Base-by-base conservation (phyloP, 768 basidiomycete genomes). In the Mycena galopus region DNA sequence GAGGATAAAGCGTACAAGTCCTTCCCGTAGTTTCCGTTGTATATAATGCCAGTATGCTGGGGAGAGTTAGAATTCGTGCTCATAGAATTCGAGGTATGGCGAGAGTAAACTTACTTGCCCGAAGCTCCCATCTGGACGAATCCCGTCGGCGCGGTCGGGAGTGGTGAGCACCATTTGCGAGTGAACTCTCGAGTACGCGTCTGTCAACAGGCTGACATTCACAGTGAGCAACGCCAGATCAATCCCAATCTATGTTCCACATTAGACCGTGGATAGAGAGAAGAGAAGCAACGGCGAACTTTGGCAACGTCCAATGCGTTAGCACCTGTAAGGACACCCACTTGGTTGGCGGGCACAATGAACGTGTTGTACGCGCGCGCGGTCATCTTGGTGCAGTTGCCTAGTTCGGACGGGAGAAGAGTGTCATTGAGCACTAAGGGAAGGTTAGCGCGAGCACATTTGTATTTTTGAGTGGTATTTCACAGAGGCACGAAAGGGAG, bases 1-100 rank as follows among this genome's bases (percentile, higher is more conserved):
- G 42, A 7, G 17, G 57, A 33, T 37, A 44, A 23, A 33, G 72
- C 84, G 59, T 75, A 86, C 86, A 83, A 86, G 76, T 86, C 86
- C 76, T 86, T 86, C 58, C 86, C 93, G 73, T 94, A 93, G 77
- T 93, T 93, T 47, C 92, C 93, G 60, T 90, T 92, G 77, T 92
- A 93, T 6, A 92, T 79, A n/a, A 92, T 83, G 23, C 92, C 92
- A 23, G 76, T 79, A 78, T 93, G 93, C 78, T 93, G 58, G 33
- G 29, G 47, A 17, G 42, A 11, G 4, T 30, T 37, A 62, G 10
- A 35, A 29, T 6, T 61, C 23, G 23, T 35, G 10, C 29, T 39
- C 14, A 27, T 39, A 4, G 11, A 21, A 19, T 19, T 11, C n/a
- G 25, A n/a, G 66, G 23, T 6, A 12, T 33, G 44, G 19, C 42